Evolutionary conservation across 805 yeast species (phyloP), one percentile per base, ranked within the genome.

Genomic region (Saccharomycopsis oosterbeekiorum): DNA sequence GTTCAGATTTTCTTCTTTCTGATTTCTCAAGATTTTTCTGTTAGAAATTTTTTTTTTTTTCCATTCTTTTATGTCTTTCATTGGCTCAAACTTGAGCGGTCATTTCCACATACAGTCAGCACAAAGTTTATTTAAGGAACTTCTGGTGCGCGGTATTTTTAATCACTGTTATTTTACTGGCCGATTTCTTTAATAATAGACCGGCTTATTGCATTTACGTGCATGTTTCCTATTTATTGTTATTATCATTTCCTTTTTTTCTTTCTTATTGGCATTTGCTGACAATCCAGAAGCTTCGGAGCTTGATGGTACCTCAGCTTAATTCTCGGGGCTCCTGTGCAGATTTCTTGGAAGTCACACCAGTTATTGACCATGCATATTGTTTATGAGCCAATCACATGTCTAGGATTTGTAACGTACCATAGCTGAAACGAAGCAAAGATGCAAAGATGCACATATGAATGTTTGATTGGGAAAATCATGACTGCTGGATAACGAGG

Each of bases 121-220:
- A 19, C 34, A 17, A 24, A 47, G 53, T 26, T 47, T 47, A 47
- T 47, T 47, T 47, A 11, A 21, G 34, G n/a, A 15, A 42, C 5
- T 47, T 47, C n/a, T 21, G 34, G 34, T 47, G 53, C 53, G 53
- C 14, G n/a, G n/a, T 26, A 47, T 47, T 47, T 47, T 47, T 8
- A 47, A 47, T 47, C 53, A 47, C 53, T 47, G 53, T 47, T 21
- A 10, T 47, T 47, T 47, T 47, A 47, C 53, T 47, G 53, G 53
- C 53, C 34, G n/a, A 26, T 21, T 47, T 12, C 21, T 10, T 26
- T 15, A 47, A 21, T 24, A 26, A 47, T 21, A 21, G 15, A 37
- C 9, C 41, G 9, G 34, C 34, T 29, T 29, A 29, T 29, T 29
- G 34, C 50, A 42, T 47, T 24, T 47, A 21, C 21, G 4, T 26